A percentile compares a stretch with the other conserved stretches of the same genome.
Evolutionary conservation across 495 filamentous ascomycete species (phyloP).

Genomic region (Annulohypoxylon moriforme): DNA sequence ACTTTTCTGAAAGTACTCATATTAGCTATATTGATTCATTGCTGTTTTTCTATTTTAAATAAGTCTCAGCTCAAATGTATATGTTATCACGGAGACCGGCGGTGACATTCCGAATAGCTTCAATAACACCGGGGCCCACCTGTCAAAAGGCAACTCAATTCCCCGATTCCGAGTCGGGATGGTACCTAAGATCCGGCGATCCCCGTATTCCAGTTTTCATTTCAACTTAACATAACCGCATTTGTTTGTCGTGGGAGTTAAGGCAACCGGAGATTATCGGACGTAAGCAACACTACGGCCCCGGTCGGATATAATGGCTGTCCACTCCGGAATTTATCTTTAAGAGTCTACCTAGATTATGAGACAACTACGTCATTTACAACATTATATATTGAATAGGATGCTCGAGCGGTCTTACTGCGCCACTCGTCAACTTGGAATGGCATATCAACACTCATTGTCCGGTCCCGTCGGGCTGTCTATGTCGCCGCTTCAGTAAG

Average conservation of each 20-base stretch:
- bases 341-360: not conserved
- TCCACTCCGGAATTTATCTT: not conserved
- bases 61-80: not conserved
- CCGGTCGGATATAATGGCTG: not conserved
- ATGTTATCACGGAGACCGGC: not conserved
- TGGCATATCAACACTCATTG: not conserved
- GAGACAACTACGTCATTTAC: not conserved
- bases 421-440: not conserved
- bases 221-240: not conserved
- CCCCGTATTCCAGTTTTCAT: not conserved
- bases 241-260: not conserved
- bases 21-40: not conserved
- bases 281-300: not conserved
- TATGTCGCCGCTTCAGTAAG: conserved; percentile 1
- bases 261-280: not conserved
- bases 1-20: not conserved
- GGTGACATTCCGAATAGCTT: not conserved
- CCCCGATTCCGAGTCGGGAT: not conserved
- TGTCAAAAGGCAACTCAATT: not conserved
- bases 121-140: not conserved
- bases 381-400: not conserved
- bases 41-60: not conserved
- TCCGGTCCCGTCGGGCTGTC: conserved; percentile 10
- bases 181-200: not conserved
- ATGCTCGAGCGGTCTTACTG: not conserved